Evolutionary conservation across 1,284 basidiomycete species (phyloP).

Genomic region (Malassezia yamatoensis): DNA sequence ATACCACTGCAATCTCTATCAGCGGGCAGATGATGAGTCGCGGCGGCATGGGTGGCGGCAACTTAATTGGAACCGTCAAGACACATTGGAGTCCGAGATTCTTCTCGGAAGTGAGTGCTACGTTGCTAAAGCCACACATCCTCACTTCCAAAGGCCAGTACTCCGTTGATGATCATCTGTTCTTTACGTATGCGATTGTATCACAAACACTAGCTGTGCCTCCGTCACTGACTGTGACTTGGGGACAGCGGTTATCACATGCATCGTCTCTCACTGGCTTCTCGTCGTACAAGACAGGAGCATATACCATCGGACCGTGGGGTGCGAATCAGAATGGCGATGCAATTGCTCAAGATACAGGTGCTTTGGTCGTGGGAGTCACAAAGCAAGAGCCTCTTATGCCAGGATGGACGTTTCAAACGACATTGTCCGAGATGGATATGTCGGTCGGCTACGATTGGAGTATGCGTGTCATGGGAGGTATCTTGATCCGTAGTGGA

Average conservation of each 20-base stretch:
- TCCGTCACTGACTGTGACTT: constrained; percentile 50
- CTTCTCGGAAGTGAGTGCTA: constrained; percentile 44
- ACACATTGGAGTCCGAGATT: constrained; percentile 59
- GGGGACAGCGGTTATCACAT: constrained; percentile 49
- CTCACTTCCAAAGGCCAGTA: constrained; percentile 50
- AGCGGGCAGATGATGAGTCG: constrained; percentile 49
- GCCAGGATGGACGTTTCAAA: constrained; percentile 36
- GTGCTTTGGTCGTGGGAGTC: constrained; percentile 31
- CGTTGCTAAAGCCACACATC: constrained; percentile 50
- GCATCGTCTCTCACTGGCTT: constrained; percentile 36
- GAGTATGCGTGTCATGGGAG: constrained; percentile 48
- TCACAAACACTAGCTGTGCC: constrained; percentile 33
- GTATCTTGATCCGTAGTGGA: constrained; percentile 51
- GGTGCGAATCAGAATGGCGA: constrained; percentile 27
- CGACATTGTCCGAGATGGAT: constrained; percentile 23
- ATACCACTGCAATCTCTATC: constrained; percentile 20
- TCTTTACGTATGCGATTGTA: constrained; percentile 46
- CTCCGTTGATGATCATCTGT: constrained; percentile 49
- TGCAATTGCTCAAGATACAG: constrained; percentile 23
- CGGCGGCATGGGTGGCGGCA: constrained; percentile 50
- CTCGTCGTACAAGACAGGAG: constrained; percentile 49
- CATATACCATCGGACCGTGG: constrained; percentile 50
- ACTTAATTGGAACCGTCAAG: constrained; percentile 56
- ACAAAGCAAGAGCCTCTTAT: constrained; percentile 28
- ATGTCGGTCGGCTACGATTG: constrained; percentile 48